Evolutionary conservation across 1,139 yeast species (phyloP), one percentile per base, ranked within the genome.

Genomic region (Arxiozyma telluris): DNA sequence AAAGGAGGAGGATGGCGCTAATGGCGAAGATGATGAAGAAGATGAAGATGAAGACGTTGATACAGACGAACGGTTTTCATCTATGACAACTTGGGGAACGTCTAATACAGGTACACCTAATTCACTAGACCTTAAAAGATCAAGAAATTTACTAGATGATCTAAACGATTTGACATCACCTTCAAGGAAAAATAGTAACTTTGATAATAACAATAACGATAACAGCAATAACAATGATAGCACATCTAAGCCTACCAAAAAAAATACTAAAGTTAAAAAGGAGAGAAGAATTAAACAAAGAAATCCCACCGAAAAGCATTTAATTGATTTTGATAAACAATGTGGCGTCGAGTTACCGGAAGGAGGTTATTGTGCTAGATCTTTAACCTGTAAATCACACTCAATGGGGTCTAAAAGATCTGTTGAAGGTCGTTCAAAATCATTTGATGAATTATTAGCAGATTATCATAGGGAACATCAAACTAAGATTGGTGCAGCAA

Each of bases 371-470:
- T 93, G 98, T 76, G 96, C 97, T 7, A 78, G 98, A 54, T 89
- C 97, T 0, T 76, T 93, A 58, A 93, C 98, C 0, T 93, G 98
- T 76, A 93, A 93, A 68, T 90, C 98, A 0, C 98, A 93, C 70
- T 88, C 97, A 0, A 91, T 93, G 97, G 97, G 97, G 30, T 96
- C 97, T 25, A 93, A 93, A 65, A 80, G 98, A 63, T 93, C 96
- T 1, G 98, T 93, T 25, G 82, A 82, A 38, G 98, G 98, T 7
- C 78, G 98, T 63, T 83, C 95, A 52, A 91, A 94, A 9, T 91
- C 97, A 0, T 93, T 90, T 69, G 98, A 93, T 71, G 83, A 83
- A 27, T 74, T 93, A 53, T 75, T 93, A 56, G 91, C 93, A 47
- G 93, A 88, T 48, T 91, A 93, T 67, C 98, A 93, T 71, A 84